Percentiles rank a stretch among this genome's conserved stretches.
phyloP scores from a whole-genome alignment of 345 rosid species.

The Garcia nutans region DNA sequence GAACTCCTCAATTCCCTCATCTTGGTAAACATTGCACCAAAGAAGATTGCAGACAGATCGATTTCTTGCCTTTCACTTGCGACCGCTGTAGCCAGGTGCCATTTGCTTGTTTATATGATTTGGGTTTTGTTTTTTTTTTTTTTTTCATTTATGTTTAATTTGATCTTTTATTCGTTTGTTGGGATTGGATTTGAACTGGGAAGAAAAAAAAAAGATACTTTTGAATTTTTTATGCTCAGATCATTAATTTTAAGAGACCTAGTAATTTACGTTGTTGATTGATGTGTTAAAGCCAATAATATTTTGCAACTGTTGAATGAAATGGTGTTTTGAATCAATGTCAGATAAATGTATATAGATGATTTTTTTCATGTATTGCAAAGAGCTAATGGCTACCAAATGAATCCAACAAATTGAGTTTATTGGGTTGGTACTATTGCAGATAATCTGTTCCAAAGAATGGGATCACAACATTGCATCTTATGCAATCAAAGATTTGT shows the following conservation, averaged over 20 bases:
- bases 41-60: conserved; percentile 78
- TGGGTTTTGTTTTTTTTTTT: background rate
- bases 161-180: background rate
- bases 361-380: background rate
- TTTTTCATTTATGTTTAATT: background rate
- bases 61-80: conserved; percentile 96
- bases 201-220: background rate
- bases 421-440: too few relatives aligned
- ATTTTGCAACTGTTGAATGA: background rate
- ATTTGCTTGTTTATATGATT: background rate
- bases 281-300: background rate
- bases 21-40: conserved; percentile 90
- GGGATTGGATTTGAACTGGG: background rate
- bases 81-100: conserved; percentile 78
- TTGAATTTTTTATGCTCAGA: background rate
- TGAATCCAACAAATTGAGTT: background rate
- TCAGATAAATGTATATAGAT: background rate
- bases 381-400: background rate
- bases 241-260: background rate
- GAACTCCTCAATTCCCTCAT: conserved; percentile 97
- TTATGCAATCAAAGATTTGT: background rate
- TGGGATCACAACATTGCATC: background rate
- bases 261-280: background rate
- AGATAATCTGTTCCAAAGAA: background rate
- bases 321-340: background rate